Evolutionary conservation across 2,329 filamentous ascomycete species (phyloP), one percentile per base, ranked within the genome.

Genomic region (Colletotrichum simmondsii): DNA sequence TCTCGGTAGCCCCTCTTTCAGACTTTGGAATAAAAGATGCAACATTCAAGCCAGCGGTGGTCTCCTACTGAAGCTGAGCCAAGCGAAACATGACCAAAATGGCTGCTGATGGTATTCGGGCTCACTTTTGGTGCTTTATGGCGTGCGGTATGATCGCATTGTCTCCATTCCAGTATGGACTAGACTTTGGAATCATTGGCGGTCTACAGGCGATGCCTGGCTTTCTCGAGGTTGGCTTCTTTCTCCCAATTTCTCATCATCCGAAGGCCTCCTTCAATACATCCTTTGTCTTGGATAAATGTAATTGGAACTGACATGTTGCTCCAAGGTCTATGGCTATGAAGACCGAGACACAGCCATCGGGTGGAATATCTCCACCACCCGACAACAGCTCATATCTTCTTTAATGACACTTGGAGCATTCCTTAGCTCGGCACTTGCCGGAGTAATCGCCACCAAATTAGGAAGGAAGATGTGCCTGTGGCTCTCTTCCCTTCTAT

Each of bases 371-470:
- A 83, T 88, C 71, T 78, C 80, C 6, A 81, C 84, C 22, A 80
- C 80, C 6, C 80, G 83, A 3, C 85, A 87, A 71, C 86, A 87
- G 75, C 81, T 87, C 28, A 87, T 87, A 71, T 84, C 85, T 5
- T 86, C 85, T 4, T 79, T 87, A 14, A 85, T 87, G 84, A 85
- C 84, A 0, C 82, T 87, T 1, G 86, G 85, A 10, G 84, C 85
- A 12, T 86, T 87, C 74, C 71, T 86, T 28, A 85, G 83, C 49
- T 85, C 85, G 1, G 81, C 79, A 1, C 79, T 81, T 0, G 84
- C 85, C 2, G 85, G 85, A 0, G 87, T 49, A n/a, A 49, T 49
- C 19, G 42, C 42, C 22, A 49, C 19, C 4, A 49, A 22, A 49
- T 22, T 49, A 8, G 42, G 42, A n/a, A 19, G 42, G 19, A 49